Base-by-base conservation (phyloP, 805 yeast genomes). In the Huiozyma naganishii region DNA sequence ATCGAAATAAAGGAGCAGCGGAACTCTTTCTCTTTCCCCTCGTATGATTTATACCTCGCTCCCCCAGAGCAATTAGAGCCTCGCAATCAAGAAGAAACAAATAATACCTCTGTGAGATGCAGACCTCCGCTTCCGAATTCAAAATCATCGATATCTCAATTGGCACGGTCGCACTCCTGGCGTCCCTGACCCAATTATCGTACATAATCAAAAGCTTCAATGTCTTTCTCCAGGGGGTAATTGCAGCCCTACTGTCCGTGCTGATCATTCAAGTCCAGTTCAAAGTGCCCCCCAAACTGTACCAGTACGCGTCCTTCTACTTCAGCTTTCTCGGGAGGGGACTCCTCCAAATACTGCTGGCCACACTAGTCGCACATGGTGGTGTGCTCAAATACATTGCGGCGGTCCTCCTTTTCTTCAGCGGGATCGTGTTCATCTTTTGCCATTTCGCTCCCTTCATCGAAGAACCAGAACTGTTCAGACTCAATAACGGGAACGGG, bases 401-500 rank as follows among this genome's bases (percentile, higher is more conserved):
- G n/a, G 80, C 81, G 2, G 49, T 80, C 7, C 41, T 83, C 10
- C 66, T 84, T n/a, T 71, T 76, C 35, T 36, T 76, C 2, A 61
- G 78, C 27, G 95, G 95, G 29, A 57, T 76, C 23, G 73, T 64
- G 3, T 86, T 70, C 62, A 58, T 72, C 40, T 75, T 65, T 1
- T 70, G 86, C 54, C 92, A 86, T 62, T 80, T 82, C 41, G 62
- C 83, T 28, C 87, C 89, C 13, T 74, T 83, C 47, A 68, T 85
- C 36, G 80, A 83, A 42, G 82, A 88, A 29, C 96, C 95, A 13
- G 83, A 76, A 45, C 85, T 82, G 64, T 85, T 87, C 84, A 83
- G 73, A 54, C 65, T 72, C 34, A 79, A 69, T 37, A 69, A 70
- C n/a, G 69, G 60, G 35, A 61, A 64, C 6, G 45, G 66, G 12